Base-by-base conservation (phyloP, 2,329 filamentous ascomycete species). In the Cladosporium sp. region DNA sequence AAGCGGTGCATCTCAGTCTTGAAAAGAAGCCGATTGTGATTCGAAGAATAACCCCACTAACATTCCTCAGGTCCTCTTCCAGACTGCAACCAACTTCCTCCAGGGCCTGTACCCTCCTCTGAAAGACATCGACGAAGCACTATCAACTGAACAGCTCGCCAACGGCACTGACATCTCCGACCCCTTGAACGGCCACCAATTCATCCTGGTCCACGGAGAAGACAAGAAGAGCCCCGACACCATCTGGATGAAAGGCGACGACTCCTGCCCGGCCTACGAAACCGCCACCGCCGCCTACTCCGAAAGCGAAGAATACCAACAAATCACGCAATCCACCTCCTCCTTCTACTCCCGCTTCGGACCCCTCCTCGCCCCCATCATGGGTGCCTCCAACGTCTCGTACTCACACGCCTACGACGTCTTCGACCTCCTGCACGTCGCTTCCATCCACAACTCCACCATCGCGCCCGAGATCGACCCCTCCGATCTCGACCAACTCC, bases 161-260 rank as follows among this genome's bases (percentile, higher is more conserved):
- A 36, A 36, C 15, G 32, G 27, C 8, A 30, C 39, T 22, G 13
- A 24, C 8, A 7, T 22, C 4, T n/a, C 45, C 6, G 22, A 43
- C 11, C 45, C 51, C 11, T 37, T 50, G 9, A 27, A 50, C n/a
- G 47, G 45, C 3, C 50, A 53, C 8, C 51, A 53, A 22, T 53
- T 45, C 29, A 22, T 53, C 17, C 47, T 50, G 6, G 29, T 51
- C 20, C 47, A 53, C 7, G 51, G 51, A 13, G 51, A 53, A 37
- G 47, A 42, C 4, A 43, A 47, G 11, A 53, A 53, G 15, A 27
- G 40, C 2, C 51, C 51, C 6, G 51, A 53, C 22, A 51, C 47
- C 12, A 53, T 53, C 19, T 53, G 51, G 51, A 19, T 53, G 7
- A 53, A 53, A 50, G 51, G 47, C 3, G 51, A 53, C 22, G 41